phyloP scores from a whole-genome alignment of 208 protist species.

The Herpetomonas tarakana region DNA sequence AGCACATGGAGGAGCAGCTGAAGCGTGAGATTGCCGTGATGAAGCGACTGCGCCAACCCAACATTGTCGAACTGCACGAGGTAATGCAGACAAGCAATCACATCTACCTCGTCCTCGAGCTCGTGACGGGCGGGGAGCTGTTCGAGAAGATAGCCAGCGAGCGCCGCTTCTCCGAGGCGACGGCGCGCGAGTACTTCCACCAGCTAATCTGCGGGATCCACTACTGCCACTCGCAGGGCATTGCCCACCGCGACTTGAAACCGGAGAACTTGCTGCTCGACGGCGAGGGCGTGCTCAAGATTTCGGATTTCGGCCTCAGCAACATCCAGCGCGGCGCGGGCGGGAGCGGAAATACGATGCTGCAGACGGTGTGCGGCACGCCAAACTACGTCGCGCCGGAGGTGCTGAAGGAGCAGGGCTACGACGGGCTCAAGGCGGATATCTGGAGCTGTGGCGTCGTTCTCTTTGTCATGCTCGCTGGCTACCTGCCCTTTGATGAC shows the following conservation, averaged over 20 bases:
- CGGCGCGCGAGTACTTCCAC: slow-evolving; percentile 92
- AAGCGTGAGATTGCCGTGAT: slow-evolving; percentile 89
- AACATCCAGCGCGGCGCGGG: slow-evolving; percentile 60
- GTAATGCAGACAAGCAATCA: slow-evolving; percentile 88
- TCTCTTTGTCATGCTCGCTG: slow-evolving; percentile 93
- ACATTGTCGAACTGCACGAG: slow-evolving; percentile 84
- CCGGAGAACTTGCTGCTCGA: slow-evolving; percentile 90
- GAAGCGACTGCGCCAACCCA: slow-evolving; percentile 84
- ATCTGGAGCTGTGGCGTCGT: slow-evolving; percentile 95
- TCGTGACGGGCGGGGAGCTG: slow-evolving; percentile 91
- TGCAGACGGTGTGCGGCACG: slow-evolving; percentile 90
- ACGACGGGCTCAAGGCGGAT: slow-evolving; percentile 93
- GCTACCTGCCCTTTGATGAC: slow-evolving; percentile 91
- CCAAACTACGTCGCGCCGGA: slow-evolving; percentile 93
- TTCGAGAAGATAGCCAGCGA: slow-evolving; percentile 88
- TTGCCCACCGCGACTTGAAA: slow-evolving; percentile 90
- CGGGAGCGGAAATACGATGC: slow-evolving; percentile 52
- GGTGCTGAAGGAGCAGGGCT: slow-evolving; percentile 85
- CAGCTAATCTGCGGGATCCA: slow-evolving; percentile 91
- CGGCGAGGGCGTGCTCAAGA: slow-evolving; percentile 76
- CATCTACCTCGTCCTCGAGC: slow-evolving; percentile 91
- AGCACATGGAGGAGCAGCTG: slow-evolving; percentile 90
- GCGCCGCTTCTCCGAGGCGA: slow-evolving; percentile 78
- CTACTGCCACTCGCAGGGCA: slow-evolving; percentile 89
- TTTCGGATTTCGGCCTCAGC: slow-evolving; percentile 90